Base-by-base conservation (phyloP, 768 basidiomycete species). In the Boletus bicolor region DNA sequence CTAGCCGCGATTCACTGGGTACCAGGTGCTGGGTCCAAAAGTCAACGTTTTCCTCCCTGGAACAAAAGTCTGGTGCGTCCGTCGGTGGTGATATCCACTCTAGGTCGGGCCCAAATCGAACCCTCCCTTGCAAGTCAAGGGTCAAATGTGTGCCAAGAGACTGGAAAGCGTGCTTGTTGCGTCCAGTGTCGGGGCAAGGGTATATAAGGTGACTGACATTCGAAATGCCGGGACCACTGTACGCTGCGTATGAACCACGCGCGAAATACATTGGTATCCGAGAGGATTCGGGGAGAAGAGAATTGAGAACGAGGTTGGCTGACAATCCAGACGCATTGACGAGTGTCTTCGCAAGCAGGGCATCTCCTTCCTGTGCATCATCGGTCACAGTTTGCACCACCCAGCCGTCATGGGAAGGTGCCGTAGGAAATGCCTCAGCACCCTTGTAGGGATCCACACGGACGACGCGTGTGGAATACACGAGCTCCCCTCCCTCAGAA, bases 91-190 rank as follows among this genome's bases (percentile, higher is more conserved):
- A 75, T 62, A 97, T 77, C 89, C 91, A 92, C 68, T 97, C 88
- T 15, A 97, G 78, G 66, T 98, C 93, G 5, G 96, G 96, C 0
- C 96, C 96, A 70, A 98, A 98, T 32, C 84, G 82, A 50, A 98
- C 80, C 57, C 89, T 87, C 0, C 91, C 89, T 46, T 87, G 80
- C 57, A 98, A 67, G 69, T 94, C 92, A 42, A 98, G 73, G 28
- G 93, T 93, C 26, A 98, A 77, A 73, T 98, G 97, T 11, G 93
- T 95, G 4, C 97, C 96, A 7, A 98, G 78, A 4, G 90, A 89
- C 56, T 91, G 86, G 66, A 96, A 90, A 7, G 83, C 79, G 49
- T 87, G 80, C 4, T 74, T 77, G 54, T 77, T 79, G 38, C 76
- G 75, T 9, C 80, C 82, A 10, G 78, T 81, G 51, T 83, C 79